Percentiles rank a stretch among this genome's conserved stretches.
phyloP scores from a whole-genome alignment of 805 yeast genomes.

The Hermanozyma aechmeae region DNA sequence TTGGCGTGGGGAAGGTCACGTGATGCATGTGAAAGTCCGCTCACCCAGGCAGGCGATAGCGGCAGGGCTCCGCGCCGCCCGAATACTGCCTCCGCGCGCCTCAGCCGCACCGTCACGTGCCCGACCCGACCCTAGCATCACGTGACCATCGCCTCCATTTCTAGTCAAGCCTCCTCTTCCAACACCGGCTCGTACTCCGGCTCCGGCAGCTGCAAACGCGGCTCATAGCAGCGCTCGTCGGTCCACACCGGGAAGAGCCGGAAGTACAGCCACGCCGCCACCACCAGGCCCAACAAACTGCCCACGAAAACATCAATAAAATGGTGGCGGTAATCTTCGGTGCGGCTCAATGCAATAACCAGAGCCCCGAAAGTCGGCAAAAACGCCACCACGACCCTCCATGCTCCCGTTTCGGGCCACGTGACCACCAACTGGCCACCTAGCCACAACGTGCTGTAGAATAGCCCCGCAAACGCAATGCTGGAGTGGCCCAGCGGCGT shows the following conservation, averaged over 20 bases:
- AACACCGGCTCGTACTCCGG: constrained; percentile 6
- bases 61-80: no score
- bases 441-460: constrained; percentile 56
- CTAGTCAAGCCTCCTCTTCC: no score
- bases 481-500: constrained; percentile 81
- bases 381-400: constrained; percentile 48
- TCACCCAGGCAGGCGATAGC: no score
- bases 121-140: no score
- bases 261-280: constrained; percentile 52
- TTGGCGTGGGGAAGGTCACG: no score
- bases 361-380: constrained; percentile 62
- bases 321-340: constrained; percentile 92
- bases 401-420: constrained; percentile 43
- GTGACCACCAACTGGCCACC: constrained; percentile 51
- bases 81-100: no score
- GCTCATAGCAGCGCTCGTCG: constrained; percentile 28
- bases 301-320: constrained; percentile 79
- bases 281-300: constrained; percentile 47
- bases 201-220: constrained; percentile 16
- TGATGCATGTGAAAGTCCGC: no score
- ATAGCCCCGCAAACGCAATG: constrained; percentile 58
- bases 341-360: constrained; percentile 74
- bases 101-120: no score
- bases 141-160: no score
- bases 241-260: constrained; percentile 40